Percentiles rank a stretch among this genome's conserved stretches.
Conservation (phyloP, 176 grass and related monocot genomes). For the Elaeis guineensis region DNA sequence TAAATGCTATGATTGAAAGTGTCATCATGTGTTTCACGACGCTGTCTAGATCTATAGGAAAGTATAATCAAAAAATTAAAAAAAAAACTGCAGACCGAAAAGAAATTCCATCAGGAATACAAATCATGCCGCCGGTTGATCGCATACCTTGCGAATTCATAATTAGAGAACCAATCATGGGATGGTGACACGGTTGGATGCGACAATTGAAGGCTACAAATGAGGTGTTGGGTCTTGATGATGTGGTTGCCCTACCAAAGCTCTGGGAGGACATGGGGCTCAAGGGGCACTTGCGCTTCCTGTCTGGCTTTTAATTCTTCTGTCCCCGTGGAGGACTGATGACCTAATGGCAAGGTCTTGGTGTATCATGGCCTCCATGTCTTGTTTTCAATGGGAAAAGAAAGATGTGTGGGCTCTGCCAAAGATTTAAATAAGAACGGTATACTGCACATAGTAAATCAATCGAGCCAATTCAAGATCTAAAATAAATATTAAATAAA, state of each 20-base stretch:
- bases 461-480: too few species aligned
- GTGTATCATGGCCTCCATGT: conserved; percentile 16
- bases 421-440: too few species aligned
- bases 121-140: too few species aligned
- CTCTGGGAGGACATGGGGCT: conserved; percentile 12
- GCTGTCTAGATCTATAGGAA: too few species aligned
- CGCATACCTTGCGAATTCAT: background rate
- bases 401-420: conserved; percentile 7
- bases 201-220: conserved; percentile 22
- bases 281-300: conserved; percentile 8
- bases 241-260: conserved; percentile 16
- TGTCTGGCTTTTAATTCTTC: conserved; percentile 20
- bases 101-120: too few species aligned
- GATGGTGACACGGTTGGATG: background rate
- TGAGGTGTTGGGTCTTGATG: conserved; percentile 29
- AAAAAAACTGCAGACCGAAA: too few species aligned
- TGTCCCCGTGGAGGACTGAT: background rate
- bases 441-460: too few species aligned
- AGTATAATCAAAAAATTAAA: too few species aligned
- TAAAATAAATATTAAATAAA: too few species aligned
- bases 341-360: conserved; percentile 11
- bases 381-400: conserved; percentile 21
- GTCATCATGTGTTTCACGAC: too few species aligned
- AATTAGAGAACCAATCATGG: conserved; percentile 3
- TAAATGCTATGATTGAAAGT: too few species aligned